Percentiles rank a stretch among this genome's conserved stretches.
Evolutionary conservation across 225 moss, liverwort and hornwort genomes (phyloP).

Genomic region (Takakia lepidozioides): DNA sequence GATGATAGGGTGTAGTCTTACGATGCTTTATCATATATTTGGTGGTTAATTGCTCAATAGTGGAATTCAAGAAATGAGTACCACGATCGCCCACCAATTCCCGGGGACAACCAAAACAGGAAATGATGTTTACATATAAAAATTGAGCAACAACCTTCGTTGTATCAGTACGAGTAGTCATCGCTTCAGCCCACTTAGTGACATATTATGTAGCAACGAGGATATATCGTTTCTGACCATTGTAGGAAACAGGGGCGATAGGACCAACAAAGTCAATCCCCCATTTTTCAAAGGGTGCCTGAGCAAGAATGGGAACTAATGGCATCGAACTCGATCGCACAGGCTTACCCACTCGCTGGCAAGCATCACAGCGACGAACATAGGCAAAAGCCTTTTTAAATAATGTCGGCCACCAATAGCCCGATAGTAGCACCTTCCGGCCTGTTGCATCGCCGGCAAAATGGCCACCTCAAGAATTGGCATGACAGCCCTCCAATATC

Average conservation of each 20-base stretch:
- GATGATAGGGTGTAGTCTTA: conserved; percentile 2
- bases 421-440: not conserved
- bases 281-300: conserved; percentile 7
- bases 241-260: not conserved
- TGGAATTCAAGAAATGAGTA: conserved; percentile 1
- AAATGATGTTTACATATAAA: conserved; percentile 2
- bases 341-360: not conserved
- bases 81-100: not conserved
- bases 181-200: conserved; percentile 1
- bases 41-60: not conserved
- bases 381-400: conserved; percentile 1
- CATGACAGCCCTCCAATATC: conserved; percentile 1
- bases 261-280: conserved; percentile 4
- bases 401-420: not conserved
- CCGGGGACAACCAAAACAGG: not conserved
- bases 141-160: not conserved
- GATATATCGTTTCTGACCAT: not conserved
- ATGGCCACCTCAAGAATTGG: not conserved
- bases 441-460: not conserved
- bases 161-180: conserved; percentile 1
- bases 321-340: not conserved
- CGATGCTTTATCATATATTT: conserved; percentile 1
- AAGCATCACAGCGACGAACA: not conserved
- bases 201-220: not conserved
- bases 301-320: not conserved